Evolutionary conservation across 257 asterid species (phyloP).

Genomic region (Solanum chiquidenum): DNA sequence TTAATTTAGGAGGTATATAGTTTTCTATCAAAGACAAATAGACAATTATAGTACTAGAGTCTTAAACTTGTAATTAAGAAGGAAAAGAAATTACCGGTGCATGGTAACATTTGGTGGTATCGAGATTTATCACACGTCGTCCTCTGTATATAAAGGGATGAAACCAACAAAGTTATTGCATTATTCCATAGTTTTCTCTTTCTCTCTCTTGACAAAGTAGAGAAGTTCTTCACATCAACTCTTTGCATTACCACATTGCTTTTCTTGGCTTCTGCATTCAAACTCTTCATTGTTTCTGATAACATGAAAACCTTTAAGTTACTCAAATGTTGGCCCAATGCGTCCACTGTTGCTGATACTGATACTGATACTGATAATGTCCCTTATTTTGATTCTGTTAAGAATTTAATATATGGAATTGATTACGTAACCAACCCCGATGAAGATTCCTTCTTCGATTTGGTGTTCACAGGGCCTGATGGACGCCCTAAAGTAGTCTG

Average conservation of each 20-base stretch:
- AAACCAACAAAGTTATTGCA: background rate
- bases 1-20: background rate
- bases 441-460: slow-evolving; percentile 64
- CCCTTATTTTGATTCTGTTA: background rate
- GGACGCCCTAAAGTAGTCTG: background rate
- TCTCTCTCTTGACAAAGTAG: background rate
- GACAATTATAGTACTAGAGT: background rate
- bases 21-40: background rate
- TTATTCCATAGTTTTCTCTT: background rate
- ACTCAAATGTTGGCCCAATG: slow-evolving; percentile 15
- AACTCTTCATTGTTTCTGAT: background rate
- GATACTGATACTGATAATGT: background rate
- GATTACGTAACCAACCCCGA: slow-evolving; percentile 6
- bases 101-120: background rate
- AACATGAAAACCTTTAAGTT: slow-evolving; percentile 46
- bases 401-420: background rate
- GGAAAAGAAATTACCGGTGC: background rate
- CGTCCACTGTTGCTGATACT: background rate
- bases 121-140: background rate
- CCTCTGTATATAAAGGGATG: background rate
- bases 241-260: background rate
- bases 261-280: background rate
- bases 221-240: no score
- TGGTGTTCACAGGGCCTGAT: slow-evolving; percentile 42
- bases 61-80: background rate